phyloP scores from a whole-genome alignment of 495 filamentous ascomycete genomes.

The Acidomyces sp. region DNA sequence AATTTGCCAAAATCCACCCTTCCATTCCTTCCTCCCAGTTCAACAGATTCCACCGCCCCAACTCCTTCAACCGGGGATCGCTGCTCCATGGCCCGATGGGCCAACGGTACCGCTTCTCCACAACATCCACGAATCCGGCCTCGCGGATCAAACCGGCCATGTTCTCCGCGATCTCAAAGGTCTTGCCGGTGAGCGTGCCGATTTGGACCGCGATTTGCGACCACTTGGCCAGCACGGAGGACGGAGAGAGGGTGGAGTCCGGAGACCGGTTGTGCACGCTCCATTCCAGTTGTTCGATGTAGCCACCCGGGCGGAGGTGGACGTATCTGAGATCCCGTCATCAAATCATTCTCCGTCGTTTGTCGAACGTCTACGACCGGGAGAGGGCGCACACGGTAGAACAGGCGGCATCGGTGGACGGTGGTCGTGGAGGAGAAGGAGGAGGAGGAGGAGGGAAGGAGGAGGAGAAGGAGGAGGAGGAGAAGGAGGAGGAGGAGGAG shows the following conservation, averaged over 20 bases:
- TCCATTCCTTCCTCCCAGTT: constrained; percentile 19
- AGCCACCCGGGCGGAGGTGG: constrained; percentile 22
- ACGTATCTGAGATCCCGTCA: no score
- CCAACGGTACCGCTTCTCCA: constrained; percentile 26
- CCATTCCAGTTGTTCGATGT: constrained; percentile 23
- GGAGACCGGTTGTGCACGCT: constrained; percentile 13
- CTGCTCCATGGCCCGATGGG: constrained; percentile 17
- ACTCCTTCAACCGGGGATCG: constrained; percentile 17
- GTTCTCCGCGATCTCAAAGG: constrained; percentile 18
- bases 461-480: no score
- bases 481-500: no score
- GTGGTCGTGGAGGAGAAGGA: no score
- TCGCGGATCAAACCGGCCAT: constrained; percentile 8
- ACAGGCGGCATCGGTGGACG: no score
- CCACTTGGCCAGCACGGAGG: constrained; percentile 13
- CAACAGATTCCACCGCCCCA: constrained; percentile 19
- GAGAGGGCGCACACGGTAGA: no score
- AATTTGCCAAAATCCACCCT: constrained; percentile 10
- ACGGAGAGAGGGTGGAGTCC: constrained; percentile 3
- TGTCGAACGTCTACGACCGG: no score
- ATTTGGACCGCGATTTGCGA: constrained; percentile 12
- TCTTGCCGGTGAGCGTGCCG: constrained; percentile 21
- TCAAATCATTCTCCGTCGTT: neutral
- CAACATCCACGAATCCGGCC: constrained; percentile 33
- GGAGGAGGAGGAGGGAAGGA: no score